phyloP scores from a whole-genome alignment of 2,329 filamentous ascomycete genomes.

The Rhynchosporium agropyri region DNA sequence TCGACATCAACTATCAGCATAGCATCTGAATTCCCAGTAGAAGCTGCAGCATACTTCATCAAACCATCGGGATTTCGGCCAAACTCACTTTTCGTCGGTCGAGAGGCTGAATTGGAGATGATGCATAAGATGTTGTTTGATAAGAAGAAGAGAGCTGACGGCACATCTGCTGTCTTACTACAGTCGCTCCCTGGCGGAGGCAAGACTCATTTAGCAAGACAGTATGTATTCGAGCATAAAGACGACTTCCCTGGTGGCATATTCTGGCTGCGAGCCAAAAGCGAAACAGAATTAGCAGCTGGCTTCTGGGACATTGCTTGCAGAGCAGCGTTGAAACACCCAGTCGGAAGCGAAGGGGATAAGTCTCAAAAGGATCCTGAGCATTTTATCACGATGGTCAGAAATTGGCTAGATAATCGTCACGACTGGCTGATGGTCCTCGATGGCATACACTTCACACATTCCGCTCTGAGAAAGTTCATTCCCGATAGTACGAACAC shows the following conservation, averaged over 20 bases:
- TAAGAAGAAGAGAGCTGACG: conserved; percentile 54
- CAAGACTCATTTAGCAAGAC: conserved; percentile 68
- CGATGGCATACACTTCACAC: conserved; percentile 66
- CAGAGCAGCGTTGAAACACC: conserved; percentile 51
- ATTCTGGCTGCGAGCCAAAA: conserved; percentile 70
- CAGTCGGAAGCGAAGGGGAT: conserved; percentile 41
- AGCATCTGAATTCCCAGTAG: conserved; percentile 31
- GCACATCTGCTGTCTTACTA: conserved; percentile 65
- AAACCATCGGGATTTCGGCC: conserved; percentile 61
- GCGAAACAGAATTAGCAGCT: conserved; percentile 58
- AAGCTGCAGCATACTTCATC: conserved; percentile 43
- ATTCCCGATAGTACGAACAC: conserved; percentile 66
- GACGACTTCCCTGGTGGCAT: conserved; percentile 65
- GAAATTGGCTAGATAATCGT: conserved; percentile 61
- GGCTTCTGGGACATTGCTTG: conserved; percentile 69
- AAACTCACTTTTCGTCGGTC: conserved; percentile 65
- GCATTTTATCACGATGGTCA: conserved; percentile 59
- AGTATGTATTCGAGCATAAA: conserved; percentile 66
- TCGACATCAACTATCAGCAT: conserved; percentile 33
- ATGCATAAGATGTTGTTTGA: conserved; percentile 64
- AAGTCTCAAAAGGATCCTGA: conserved; percentile 41
- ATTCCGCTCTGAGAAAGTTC: conserved; percentile 58
- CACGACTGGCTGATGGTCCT: conserved; percentile 70
- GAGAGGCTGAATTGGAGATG: conserved; percentile 58
- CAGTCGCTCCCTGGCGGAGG: conserved; percentile 67